These are phyloP conservation scores for Acanthamoeba lugdunensis DNA, from an alignment of 208 protist species.

Conservation along the genomic window DNA sequence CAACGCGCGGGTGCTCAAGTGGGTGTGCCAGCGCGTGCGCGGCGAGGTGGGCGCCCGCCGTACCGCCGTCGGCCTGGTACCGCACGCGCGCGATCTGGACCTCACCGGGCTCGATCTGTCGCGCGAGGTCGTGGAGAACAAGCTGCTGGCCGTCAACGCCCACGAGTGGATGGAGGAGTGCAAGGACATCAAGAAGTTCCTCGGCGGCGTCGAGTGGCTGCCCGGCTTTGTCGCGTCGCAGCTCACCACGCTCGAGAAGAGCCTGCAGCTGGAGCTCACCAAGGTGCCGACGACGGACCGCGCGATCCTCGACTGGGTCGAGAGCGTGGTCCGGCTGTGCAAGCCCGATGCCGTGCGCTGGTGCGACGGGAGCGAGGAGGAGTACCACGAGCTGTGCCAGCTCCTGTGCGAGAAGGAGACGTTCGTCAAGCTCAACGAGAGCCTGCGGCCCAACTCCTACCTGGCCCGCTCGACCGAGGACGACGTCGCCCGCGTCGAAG, in stretches of 20 bases:
- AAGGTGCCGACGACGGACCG: slow-evolving; percentile 37
- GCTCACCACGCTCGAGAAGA: slow-evolving; percentile 75
- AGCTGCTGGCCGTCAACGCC: slow-evolving; percentile 82
- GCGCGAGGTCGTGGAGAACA: slow-evolving; percentile 42
- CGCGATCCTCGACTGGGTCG: slow-evolving; percentile 17
- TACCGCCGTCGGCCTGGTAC: slow-evolving; percentile 83
- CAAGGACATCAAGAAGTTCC: slow-evolving; percentile 76
- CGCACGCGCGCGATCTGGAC: slow-evolving; percentile 74
- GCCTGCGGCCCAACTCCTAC: slow-evolving; percentile 84
- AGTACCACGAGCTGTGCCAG: slow-evolving; percentile 41
- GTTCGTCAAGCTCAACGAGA: slow-evolving; percentile 80
- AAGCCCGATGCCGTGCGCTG: slow-evolving; percentile 79
- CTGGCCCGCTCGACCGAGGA: slow-evolving; percentile 84
- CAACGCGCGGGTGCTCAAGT: slow-evolving; percentile 87
- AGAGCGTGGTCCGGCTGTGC: slow-evolving; percentile 1
- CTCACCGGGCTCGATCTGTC: slow-evolving; percentile 79
- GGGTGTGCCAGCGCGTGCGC: slow-evolving; percentile 80
- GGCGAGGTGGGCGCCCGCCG: background rate
- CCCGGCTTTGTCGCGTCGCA: slow-evolving; percentile 77
- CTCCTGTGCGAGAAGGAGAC: slow-evolving; percentile 71
- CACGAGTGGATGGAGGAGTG: slow-evolving; percentile 80
- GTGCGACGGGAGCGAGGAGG: slow-evolving; percentile 81
- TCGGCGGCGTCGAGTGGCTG: slow-evolving; percentile 73
- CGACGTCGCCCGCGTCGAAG: slow-evolving; percentile 88
- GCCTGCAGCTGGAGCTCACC: slow-evolving; percentile 2